Conservation (phyloP, 2,329 filamentous ascomycete genomes). For the Fusarium aywerte region DNA sequence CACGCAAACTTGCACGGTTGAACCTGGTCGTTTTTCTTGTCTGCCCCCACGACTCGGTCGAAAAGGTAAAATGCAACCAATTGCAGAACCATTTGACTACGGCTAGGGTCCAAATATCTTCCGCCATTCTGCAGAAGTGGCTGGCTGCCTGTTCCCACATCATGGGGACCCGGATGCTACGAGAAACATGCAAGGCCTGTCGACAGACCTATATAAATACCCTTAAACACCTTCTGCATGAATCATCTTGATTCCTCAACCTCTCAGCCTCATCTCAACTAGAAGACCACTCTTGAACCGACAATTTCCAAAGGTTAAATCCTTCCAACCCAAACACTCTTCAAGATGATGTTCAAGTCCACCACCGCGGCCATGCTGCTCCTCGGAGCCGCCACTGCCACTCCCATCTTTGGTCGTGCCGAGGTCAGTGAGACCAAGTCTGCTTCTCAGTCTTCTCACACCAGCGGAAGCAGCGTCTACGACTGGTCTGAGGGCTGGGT, state of each 20-base stretch:
- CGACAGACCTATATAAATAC: constrained; percentile 36
- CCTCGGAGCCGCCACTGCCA: constrained; percentile 44
- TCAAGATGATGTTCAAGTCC: constrained; percentile 46
- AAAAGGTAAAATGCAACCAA: background rate
- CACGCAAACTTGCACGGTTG: background rate
- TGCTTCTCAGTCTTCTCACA: constrained; percentile 32
- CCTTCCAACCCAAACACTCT: background rate
- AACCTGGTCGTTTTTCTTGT: background rate
- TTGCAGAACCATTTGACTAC: background rate
- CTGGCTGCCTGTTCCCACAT: background rate
- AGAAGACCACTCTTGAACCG: background rate
- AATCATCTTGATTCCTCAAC: constrained; percentile 22
- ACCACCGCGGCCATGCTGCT: constrained; percentile 41
- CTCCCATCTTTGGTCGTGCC: constrained; percentile 45
- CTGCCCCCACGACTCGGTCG: constrained; percentile 17
- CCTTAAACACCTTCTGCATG: constrained; percentile 12
- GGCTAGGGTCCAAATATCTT: background rate
- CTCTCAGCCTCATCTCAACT: constrained; percentile 27
- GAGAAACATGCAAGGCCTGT: background rate
- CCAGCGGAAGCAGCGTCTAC: constrained; percentile 38
- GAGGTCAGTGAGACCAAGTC: constrained; percentile 40
- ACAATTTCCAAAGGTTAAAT: constrained; percentile 12
- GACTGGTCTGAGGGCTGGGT: constrained; percentile 51
- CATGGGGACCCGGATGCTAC: constrained; percentile 2
- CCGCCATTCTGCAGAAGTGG: background rate